These are phyloP conservation scores for Beta lomatogona DNA, from an alignment of 179 eudicot genomes.

Conservation along the genomic window DNA sequence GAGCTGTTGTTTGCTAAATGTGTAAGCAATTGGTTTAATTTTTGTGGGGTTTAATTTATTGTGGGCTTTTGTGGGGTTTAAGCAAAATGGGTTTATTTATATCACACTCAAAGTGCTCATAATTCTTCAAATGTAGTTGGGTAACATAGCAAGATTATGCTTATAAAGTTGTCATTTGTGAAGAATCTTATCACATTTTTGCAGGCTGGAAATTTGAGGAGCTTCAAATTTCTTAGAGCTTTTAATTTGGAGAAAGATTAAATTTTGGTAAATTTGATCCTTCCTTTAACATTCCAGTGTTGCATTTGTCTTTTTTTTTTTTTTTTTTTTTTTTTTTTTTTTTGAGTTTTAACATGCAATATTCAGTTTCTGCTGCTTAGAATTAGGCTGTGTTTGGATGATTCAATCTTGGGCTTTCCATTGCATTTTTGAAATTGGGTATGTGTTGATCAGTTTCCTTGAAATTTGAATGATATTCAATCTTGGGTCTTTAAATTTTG, in stretches of 20 bases:
- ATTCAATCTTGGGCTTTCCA: slow-evolving; percentile 6
- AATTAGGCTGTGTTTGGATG: not conserved
- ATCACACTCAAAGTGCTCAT: slow-evolving; percentile 25
- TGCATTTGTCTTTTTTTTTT: slow-evolving; percentile 10
- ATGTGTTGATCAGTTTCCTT: not conserved
- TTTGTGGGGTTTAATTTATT: not conserved
- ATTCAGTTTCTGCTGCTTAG: not conserved
- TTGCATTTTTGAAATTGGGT: not conserved
- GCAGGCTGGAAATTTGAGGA: slow-evolving; percentile 7
- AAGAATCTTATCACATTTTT: not conserved
- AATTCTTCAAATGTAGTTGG: too few species aligned
- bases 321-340: slow-evolving; percentile 11
- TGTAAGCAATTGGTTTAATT: slow-evolving; percentile 20
- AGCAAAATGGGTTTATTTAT: slow-evolving; percentile 27
- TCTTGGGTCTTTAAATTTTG: not conserved
- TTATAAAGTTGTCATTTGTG: not conserved
- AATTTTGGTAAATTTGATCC: slow-evolving; percentile 20
- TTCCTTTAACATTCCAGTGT: slow-evolving; percentile 8
- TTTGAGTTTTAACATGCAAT: slow-evolving; percentile 4
- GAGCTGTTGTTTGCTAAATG: slow-evolving; percentile 9
- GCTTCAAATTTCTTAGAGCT: slow-evolving; percentile 1
- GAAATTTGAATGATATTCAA: not conserved
- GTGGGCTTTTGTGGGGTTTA: slow-evolving; percentile 31
- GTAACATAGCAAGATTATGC: slow-evolving; percentile 4
- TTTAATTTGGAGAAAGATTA: not conserved